Base-by-base conservation (phyloP, 331 rosid species). In the Telfairia occidentalis region DNA sequence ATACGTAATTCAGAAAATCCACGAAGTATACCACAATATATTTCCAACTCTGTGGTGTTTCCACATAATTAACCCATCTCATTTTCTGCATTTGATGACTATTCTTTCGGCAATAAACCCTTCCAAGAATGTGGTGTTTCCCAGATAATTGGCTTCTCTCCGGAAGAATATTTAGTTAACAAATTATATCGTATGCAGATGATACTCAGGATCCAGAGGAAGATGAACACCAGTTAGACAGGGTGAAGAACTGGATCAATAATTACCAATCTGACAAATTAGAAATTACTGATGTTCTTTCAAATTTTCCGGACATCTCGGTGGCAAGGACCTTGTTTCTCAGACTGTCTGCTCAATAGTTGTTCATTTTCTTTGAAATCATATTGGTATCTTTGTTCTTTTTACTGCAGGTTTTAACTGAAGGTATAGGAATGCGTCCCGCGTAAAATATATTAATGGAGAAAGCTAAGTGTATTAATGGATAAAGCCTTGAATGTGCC, bases 291-390 rank as follows among this genome's bases (percentile, higher is more conserved):
- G 96, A 92, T 28, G 78, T 95, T 78, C 88, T 90, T 34, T 90
- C 97, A 26, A 87, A 87, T 77, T 95, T 95, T 79, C 96, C 97
- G 5, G 96, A 95, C 82, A 87, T 95, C 86, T 91, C 97, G 78
- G 80, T 87, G 92, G 98, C 86, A 87, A 66, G 71, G 59, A 78
- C 32, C 76, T 63, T 67, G 10, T 46, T 10, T 66, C 35, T 23
- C 24, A 52, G 5, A 48, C 43, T 64, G 19, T 24, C 9, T 26
- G 46, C 50, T n/a, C 61, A 6, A 40, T 18, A 29, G 19, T 37
- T 42, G 69, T 69, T 32, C 30, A 37, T 49, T 50, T 71, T 29
- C 19, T 61, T 43, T 19, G 49, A 61, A 23, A 74, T 80, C 53
- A 81, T 77, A 72, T 63, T 65, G 26, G 38, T 71, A 26, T 85